Percentiles rank a stretch among this genome's conserved stretches.
These are phyloP conservation scores for Deinandra increscens DNA, from an alignment of 129 eudicot species.

Conservation along the genomic window DNA sequence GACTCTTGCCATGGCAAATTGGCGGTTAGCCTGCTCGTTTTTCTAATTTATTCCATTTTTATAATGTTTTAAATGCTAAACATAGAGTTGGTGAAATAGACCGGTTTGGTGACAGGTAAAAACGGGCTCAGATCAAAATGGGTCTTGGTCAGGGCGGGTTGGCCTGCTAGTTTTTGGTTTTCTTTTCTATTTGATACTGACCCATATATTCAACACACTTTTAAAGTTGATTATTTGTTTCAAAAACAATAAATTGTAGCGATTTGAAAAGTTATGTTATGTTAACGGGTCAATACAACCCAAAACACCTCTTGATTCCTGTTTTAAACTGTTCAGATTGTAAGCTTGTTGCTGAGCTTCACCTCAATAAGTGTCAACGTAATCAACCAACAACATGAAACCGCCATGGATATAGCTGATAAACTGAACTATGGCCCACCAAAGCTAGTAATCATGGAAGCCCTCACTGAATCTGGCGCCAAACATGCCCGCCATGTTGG, in stretches of 20 bases:
- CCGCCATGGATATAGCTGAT: slow-evolving; percentile 93
- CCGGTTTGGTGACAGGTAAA: background rate
- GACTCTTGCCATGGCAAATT: too few species aligned
- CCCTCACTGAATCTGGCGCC: slow-evolving; percentile 69
- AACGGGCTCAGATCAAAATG: background rate
- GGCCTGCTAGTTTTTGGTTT: background rate
- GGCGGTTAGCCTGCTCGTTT: background rate
- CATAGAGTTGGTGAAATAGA: slow-evolving; percentile 1
- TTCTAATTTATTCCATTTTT: background rate
- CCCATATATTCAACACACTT: background rate
- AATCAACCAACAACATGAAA: slow-evolving; percentile 69
- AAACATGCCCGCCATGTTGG: slow-evolving; percentile 74
- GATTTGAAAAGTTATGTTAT: too few species aligned
- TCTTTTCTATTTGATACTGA: background rate
- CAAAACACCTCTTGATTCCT: too few species aligned
- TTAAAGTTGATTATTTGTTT: background rate
- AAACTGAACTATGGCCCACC: slow-evolving; percentile 72
- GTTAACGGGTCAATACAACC: background rate
- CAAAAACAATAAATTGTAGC: too few species aligned
- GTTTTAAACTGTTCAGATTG: slow-evolving; percentile 47
- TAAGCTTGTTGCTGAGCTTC: slow-evolving; percentile 58
- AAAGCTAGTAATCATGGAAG: slow-evolving; percentile 71
- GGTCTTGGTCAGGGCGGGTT: background rate
- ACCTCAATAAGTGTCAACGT: slow-evolving; percentile 68
- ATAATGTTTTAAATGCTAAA: background rate